These are phyloP conservation scores for Hypoxylon fragiforme DNA, from an alignment of 495 filamentous ascomycete genomes.

Conservation along the genomic window DNA sequence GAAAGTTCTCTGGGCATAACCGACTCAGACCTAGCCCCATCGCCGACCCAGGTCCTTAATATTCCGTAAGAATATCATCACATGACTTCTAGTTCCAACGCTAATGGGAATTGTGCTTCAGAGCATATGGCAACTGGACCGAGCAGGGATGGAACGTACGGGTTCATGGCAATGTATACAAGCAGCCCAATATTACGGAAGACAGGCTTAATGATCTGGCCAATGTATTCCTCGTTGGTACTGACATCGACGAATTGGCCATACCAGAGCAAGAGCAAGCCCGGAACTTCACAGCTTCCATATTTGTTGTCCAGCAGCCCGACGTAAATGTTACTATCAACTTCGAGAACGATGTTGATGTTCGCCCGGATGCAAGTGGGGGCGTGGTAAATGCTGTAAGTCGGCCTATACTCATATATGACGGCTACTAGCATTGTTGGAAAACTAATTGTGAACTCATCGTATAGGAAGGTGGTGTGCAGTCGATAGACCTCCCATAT, in stretches of 20 bases:
- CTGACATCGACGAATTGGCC: slow-evolving; percentile 61
- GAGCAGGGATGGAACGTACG: slow-evolving; percentile 72
- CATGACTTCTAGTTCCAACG: background rate
- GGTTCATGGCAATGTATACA: slow-evolving; percentile 79
- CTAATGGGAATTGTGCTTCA: slow-evolving; percentile 25
- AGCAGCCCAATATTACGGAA: slow-evolving; percentile 67
- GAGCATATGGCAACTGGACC: slow-evolving; percentile 83
- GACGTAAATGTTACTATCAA: slow-evolving; percentile 64
- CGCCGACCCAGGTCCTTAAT: slow-evolving; percentile 73
- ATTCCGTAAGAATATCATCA: slow-evolving; percentile 52
- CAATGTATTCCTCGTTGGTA: slow-evolving; percentile 68
- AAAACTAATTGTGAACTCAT: background rate
- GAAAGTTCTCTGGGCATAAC: slow-evolving; percentile 61
- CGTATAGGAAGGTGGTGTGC: slow-evolving; percentile 50
- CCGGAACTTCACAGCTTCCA: slow-evolving; percentile 69
- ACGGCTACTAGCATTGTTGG: background rate
- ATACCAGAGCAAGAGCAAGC: slow-evolving; percentile 64
- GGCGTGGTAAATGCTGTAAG: slow-evolving; percentile 43
- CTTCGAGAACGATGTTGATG: slow-evolving; percentile 54
- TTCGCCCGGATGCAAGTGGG: slow-evolving; percentile 36
- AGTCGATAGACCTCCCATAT: slow-evolving; percentile 59
- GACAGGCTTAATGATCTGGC: slow-evolving; percentile 66
- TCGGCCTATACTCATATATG: background rate
- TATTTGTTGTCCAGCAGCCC: slow-evolving; percentile 72
- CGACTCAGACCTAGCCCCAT: slow-evolving; percentile 56